These are phyloP conservation scores for Lachancea mirantina DNA, from an alignment of 805 yeast species.

Conservation along the genomic window DNA sequence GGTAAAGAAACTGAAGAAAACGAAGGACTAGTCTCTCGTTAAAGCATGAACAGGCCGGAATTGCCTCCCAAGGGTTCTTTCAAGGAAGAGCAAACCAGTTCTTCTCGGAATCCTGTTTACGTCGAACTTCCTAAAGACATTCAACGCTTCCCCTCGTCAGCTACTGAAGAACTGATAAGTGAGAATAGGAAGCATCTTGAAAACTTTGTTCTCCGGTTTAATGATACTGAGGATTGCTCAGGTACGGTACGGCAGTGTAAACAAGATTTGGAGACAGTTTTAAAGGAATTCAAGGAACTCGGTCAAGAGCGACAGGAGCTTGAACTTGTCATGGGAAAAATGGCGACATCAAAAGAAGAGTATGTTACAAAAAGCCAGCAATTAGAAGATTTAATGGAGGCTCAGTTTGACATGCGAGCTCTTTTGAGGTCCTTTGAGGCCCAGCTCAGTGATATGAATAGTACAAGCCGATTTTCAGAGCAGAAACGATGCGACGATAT, in stretches of 20 bases:
- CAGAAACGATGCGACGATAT: too few relatives aligned
- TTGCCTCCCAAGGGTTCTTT: slow-evolving; percentile 7
- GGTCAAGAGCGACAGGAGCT: slow-evolving; percentile 24
- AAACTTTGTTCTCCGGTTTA: slow-evolving; percentile 20
- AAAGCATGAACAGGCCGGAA: slow-evolving; percentile 8
- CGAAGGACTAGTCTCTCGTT: too few relatives aligned
- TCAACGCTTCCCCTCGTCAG: slow-evolving; percentile 20
- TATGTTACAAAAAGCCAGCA: slow-evolving; percentile 33
- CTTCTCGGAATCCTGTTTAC: too few relatives aligned
- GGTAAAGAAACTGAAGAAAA: too few relatives aligned
- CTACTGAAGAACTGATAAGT: slow-evolving; percentile 17
- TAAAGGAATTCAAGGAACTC: slow-evolving; percentile 17
- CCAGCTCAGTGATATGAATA: slow-evolving; percentile 13
- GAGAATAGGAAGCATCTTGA: slow-evolving; percentile 14
- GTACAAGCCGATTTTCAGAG: slow-evolving; percentile 17
- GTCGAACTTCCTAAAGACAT: slow-evolving; percentile 19
- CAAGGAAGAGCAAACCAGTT: not conserved
- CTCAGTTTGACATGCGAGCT: slow-evolving; percentile 28
- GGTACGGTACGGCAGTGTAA: slow-evolving; percentile 9
- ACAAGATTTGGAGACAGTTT: slow-evolving; percentile 16
- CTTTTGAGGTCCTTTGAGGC: slow-evolving; percentile 30
- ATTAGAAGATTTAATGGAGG: slow-evolving; percentile 32
- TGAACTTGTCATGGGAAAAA: slow-evolving; percentile 20
- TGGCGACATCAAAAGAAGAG: slow-evolving; percentile 25
- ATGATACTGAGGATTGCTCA: slow-evolving; percentile 13